These are phyloP conservation scores for Oldenlandia corymbosa DNA, from an alignment of 257 asterid genomes.

Conservation along the genomic window DNA sequence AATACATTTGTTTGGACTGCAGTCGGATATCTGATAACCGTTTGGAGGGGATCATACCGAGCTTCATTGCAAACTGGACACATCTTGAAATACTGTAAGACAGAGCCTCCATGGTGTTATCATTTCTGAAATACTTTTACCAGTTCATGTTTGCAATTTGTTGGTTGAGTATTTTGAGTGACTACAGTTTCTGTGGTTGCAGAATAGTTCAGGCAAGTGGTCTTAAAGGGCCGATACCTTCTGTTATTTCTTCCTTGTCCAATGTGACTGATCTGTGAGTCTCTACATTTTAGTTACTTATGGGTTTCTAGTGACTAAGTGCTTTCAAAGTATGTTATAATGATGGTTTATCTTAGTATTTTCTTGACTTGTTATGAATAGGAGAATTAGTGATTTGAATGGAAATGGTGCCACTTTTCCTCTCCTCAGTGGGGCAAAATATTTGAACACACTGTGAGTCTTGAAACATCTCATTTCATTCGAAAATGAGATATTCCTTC, in stretches of 20 bases:
- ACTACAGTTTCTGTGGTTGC: slow-evolving; percentile 9
- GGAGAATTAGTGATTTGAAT: slow-evolving; percentile 68
- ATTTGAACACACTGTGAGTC: slow-evolving; percentile 50
- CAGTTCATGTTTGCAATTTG: background rate
- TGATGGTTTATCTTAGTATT: background rate
- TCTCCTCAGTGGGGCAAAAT: slow-evolving; percentile 22
- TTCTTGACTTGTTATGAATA: slow-evolving; percentile 24
- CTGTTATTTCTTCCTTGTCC: slow-evolving; percentile 49
- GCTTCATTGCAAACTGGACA: slow-evolving; percentile 51
- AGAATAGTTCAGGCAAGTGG: slow-evolving; percentile 70
- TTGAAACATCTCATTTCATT: background rate
- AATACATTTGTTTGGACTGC: too few species aligned
- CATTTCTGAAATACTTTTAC: background rate
- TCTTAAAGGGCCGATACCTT: slow-evolving; percentile 60
- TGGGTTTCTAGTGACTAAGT: background rate
- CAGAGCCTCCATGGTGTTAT: background rate
- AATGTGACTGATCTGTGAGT: slow-evolving; percentile 61
- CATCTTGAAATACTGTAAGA: slow-evolving; percentile 48
- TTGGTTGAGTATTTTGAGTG: background rate
- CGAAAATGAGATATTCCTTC: background rate
- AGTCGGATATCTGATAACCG: slow-evolving; percentile 62
- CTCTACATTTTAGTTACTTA: background rate
- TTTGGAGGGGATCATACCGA: slow-evolving; percentile 57
- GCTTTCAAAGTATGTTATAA: too few species aligned
- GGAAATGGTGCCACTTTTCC: slow-evolving; percentile 56